Evolutionary conservation across 2,329 filamentous ascomycete species (phyloP).

Genomic region (Lasiodiplodia sp.): DNA sequence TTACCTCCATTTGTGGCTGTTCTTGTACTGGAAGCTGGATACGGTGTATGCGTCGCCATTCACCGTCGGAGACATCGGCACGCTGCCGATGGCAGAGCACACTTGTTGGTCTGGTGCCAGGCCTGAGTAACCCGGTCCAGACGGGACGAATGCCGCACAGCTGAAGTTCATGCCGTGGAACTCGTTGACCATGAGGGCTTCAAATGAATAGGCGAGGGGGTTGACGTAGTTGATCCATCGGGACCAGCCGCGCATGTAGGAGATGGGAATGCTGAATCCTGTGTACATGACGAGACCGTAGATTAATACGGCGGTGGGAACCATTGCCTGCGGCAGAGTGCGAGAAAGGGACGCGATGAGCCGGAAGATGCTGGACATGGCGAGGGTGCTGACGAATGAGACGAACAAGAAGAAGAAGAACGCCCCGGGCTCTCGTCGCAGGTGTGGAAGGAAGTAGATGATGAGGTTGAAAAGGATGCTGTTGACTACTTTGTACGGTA

Average conservation of each 20-base stretch:
- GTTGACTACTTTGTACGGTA: conserved; percentile 54
- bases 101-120: conserved; percentile 34
- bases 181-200: conserved; percentile 79
- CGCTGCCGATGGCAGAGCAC: too few species aligned
- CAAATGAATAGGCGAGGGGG: conserved; percentile 78
- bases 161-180: conserved; percentile 68
- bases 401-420: conserved; percentile 59
- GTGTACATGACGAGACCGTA: conserved; percentile 67
- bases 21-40: conserved; percentile 32
- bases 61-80: conserved; percentile 38
- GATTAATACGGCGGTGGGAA: conserved; percentile 62
- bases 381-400: conserved; percentile 51
- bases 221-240: conserved; percentile 82
- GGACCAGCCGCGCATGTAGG: conserved; percentile 77
- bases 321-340: conserved; percentile 63
- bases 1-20: conserved; percentile 43
- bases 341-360: conserved; percentile 70
- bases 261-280: conserved; percentile 60
- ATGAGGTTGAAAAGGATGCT: conserved; percentile 53
- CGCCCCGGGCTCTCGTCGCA: conserved; percentile 53
- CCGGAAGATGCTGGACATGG: conserved; percentile 56
- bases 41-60: conserved; percentile 40
- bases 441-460: conserved; percentile 59
- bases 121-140: conserved; percentile 40
- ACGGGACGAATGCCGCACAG: conserved; percentile 51